Conservation (phyloP, 2,329 filamentous ascomycete genomes). For the Pseudogymnoascus sp. region DNA sequence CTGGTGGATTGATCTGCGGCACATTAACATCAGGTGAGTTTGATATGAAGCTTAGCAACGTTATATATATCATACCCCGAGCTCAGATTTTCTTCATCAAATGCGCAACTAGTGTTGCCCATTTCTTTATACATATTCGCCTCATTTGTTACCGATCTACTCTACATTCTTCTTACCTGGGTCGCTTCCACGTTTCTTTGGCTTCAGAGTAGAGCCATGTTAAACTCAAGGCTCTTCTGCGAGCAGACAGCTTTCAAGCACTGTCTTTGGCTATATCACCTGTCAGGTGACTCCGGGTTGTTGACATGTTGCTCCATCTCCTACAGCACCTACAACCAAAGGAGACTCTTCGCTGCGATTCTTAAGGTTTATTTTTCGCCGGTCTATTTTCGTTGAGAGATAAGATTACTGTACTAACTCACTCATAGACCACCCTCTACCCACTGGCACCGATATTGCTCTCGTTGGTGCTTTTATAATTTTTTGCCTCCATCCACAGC, state of each 20-base stretch:
- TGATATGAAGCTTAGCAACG: not conserved
- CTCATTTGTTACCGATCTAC: not conserved
- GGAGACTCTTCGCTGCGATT: not conserved
- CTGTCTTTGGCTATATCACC: not conserved
- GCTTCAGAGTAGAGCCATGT: not conserved
- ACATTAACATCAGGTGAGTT: not conserved
- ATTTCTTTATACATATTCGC: not conserved
- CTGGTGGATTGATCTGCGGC: not conserved
- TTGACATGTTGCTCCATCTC: not conserved
- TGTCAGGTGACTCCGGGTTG: not conserved
- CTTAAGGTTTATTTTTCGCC: not conserved
- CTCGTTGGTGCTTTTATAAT: not conserved
- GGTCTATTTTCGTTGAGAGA: not conserved
- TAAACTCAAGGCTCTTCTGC: not conserved
- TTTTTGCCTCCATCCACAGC: not conserved
- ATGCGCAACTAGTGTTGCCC: not conserved
- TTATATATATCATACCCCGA: not conserved
- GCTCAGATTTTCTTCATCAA: not conserved
- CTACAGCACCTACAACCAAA: not conserved
- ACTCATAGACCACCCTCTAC: not conserved
- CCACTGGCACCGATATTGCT: not conserved
- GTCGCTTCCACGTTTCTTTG: not conserved
- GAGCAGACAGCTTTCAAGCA: not conserved
- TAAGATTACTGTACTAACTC: not conserved
- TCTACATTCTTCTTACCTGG: not conserved